Base-by-base conservation (phyloP, 306 rosid species). In the Medicago ruthenica region DNA sequence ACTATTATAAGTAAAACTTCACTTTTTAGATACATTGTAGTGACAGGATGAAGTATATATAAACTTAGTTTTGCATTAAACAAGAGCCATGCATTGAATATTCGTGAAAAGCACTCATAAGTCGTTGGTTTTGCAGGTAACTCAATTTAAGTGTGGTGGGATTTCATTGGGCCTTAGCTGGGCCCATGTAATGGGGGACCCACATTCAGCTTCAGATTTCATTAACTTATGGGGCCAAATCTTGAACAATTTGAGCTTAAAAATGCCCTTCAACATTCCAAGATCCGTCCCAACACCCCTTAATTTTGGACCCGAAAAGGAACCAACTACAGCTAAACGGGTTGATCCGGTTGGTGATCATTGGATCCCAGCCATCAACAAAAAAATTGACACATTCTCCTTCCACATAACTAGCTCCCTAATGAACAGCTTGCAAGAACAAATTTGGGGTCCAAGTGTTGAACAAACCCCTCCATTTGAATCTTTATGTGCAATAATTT, bases 161-260 rank as follows among this genome's bases (percentile, higher is more conserved):
- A 20, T 87, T 0, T 84, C 98, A 65, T 7, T 94, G 76, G 97
- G 96, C 27, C 83, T 94, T 5, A 92, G 96, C 61, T 94, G 97
- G 97, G 89, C 97, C 37, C 96, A 92, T 78, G 42, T 88, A 17
- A 61, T 94, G 0, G 96, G 98, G 57, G 97, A 90, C 75, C 86
- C 86, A 1, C 66, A 80, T 74, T 73, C 89, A 9, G 85, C 91
- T 63, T 61, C 90, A 3, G 84, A 88, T 2, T 92, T 79, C 73
- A 85, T 88, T 27, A 92, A 82, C 22, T 24, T 60, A 9, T 86
- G 82, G 84, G 81, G 85, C 40, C 73, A 15, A 20, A 8, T 51
- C n/a, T 55, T 86, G 61, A 15, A 77, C 1, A 75, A 71, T 20
- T 16, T 74, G 67, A 51, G 2, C 39, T 58, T 71, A 18, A 51